Conservation (phyloP, 129 eudicot species). For the Oenanthe sinensis region DNA sequence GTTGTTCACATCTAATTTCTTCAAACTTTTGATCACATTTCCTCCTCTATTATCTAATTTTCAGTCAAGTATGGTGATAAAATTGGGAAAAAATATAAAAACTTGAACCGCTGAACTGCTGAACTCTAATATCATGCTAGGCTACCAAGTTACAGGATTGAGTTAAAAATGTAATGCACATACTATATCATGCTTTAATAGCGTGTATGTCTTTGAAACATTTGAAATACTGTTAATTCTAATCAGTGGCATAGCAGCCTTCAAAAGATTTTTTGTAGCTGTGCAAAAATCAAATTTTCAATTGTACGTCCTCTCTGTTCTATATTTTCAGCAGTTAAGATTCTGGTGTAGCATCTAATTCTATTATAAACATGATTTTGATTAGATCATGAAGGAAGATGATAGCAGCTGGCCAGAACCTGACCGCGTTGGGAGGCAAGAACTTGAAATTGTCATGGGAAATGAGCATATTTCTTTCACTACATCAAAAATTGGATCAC, state of each 20-base stretch:
- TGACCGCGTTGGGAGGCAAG: slow-evolving; percentile 93
- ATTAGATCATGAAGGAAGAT: slow-evolving; percentile 97
- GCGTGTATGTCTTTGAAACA: neutral
- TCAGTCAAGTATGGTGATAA: neutral
- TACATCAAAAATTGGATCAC: slow-evolving; percentile 98
- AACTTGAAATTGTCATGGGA: slow-evolving; percentile 99
- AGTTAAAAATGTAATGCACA: neutral
- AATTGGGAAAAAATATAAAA: neutral
- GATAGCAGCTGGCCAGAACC: slow-evolving; percentile 99
- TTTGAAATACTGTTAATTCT: neutral
- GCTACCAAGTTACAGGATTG: neutral
- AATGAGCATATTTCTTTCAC: slow-evolving; percentile 95
- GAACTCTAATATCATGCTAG: neutral
- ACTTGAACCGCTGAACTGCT: neutral
- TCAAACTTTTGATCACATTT: neutral
- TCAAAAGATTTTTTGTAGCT: neutral
- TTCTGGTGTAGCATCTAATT: neutral
- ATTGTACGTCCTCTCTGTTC: neutral
- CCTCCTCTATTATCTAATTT: neutral
- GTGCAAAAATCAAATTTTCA: neutral
- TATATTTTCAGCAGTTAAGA: neutral
- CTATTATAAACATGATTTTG: neutral
- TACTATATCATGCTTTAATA: neutral
- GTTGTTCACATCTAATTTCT: neutral
- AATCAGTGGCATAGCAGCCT: neutral